A percentile compares a stretch with the other conserved stretches of the same genome.
Conservation (phyloP, 2,329 filamentous ascomycete species). For the Hypoxylon sp. region DNA sequence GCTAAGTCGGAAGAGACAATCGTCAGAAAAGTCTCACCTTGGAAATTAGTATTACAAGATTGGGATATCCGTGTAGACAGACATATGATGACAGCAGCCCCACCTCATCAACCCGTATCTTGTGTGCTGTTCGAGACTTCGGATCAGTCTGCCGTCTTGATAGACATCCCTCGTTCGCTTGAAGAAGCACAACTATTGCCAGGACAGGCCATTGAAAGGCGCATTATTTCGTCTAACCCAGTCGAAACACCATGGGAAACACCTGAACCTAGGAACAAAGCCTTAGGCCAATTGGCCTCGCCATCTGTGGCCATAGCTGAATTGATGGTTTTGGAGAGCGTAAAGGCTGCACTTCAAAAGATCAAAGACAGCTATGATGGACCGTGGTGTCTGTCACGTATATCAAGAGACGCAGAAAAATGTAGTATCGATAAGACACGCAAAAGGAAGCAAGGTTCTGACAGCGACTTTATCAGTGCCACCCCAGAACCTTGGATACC, state of each 20-base stretch:
- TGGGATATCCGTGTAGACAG: slow-evolving; percentile 11
- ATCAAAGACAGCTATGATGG: slow-evolving; percentile 56
- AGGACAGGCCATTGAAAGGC: slow-evolving; percentile 56
- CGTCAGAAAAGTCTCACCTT: slow-evolving; percentile 24
- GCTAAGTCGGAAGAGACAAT: slow-evolving; percentile 26
- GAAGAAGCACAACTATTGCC: slow-evolving; percentile 73
- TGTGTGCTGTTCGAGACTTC: slow-evolving; percentile 69
- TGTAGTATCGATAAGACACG: slow-evolving; percentile 22
- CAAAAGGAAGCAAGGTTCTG: slow-evolving; percentile 38
- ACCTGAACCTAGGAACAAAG: slow-evolving; percentile 67
- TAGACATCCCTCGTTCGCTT: slow-evolving; percentile 80
- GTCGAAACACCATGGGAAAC: slow-evolving; percentile 64
- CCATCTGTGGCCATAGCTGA: slow-evolving; percentile 67
- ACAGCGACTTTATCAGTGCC: slow-evolving; percentile 18
- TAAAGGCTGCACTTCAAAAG: slow-evolving; percentile 61
- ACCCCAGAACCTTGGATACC: slow-evolving; percentile 57
- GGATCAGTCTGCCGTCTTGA: slow-evolving; percentile 66
- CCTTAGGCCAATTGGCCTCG: slow-evolving; percentile 53
- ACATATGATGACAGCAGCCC: slow-evolving; percentile 5
- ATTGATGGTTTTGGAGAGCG: slow-evolving; percentile 66
- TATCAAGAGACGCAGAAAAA: slow-evolving; percentile 28
- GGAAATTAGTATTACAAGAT: slow-evolving; percentile 14
- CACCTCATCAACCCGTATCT: slow-evolving; percentile 41
- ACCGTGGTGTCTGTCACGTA: slow-evolving; percentile 64
- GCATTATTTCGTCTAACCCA: slow-evolving; percentile 63